Evolutionary conservation across 768 basidiomycete genomes (phyloP).

Genomic region (Cytidiella melzeri): DNA sequence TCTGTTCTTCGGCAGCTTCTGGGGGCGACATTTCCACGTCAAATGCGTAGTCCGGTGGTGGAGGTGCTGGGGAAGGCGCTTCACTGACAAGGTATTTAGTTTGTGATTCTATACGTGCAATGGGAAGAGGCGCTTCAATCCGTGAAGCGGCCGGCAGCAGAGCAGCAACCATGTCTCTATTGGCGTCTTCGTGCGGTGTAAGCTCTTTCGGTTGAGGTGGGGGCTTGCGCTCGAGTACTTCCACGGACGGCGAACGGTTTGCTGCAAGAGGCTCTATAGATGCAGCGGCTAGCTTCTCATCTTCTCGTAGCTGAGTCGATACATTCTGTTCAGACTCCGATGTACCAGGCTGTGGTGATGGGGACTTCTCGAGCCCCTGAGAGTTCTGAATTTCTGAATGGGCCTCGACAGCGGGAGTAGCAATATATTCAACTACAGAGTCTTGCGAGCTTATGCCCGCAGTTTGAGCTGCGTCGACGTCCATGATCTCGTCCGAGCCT

Average conservation of each 20-base stretch:
- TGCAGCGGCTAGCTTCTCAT: neutral
- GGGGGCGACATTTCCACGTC: neutral
- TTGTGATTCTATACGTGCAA: constrained; percentile 3
- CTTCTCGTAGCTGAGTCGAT: neutral
- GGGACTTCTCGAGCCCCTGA: too few relatives aligned
- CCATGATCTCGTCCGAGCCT: neutral
- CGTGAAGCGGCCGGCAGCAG: neutral
- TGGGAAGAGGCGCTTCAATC: neutral
- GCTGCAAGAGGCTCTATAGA: neutral
- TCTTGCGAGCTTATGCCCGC: too few relatives aligned
- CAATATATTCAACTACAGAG: too few relatives aligned
- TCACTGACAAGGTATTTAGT: constrained; percentile 5
- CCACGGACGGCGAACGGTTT: neutral
- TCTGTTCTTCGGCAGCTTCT: neutral
- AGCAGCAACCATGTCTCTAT: neutral
- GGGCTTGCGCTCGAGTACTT: neutral
- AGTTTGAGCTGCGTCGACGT: neutral
- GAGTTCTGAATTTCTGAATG: too few relatives aligned
- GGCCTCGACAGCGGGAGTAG: too few relatives aligned
- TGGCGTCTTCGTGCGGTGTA: neutral
- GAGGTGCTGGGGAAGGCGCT: neutral
- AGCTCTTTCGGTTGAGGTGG: neutral
- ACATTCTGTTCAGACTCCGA: too few relatives aligned
- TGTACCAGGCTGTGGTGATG: too few relatives aligned
- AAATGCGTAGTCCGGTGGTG: constrained; percentile 5